Conservation (phyloP, 225 moss, liverwort and hornwort species). For the Rhytidiadelphus loreus region DNA sequence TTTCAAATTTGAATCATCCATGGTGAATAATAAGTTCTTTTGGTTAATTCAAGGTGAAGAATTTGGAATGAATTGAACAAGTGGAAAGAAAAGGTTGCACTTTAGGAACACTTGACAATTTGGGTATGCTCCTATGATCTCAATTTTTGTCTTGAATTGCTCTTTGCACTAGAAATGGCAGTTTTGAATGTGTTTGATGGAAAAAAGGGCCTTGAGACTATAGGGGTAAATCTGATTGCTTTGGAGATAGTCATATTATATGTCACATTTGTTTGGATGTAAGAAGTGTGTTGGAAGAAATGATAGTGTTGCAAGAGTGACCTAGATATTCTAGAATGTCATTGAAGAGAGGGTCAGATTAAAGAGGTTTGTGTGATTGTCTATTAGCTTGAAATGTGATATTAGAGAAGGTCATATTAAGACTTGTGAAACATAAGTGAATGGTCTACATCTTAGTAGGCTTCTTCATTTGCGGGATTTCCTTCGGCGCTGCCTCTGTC, state of each 20-base stretch:
- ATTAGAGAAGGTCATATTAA: background rate
- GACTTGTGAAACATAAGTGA: background rate
- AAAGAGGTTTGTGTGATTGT: background rate
- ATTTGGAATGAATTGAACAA: background rate
- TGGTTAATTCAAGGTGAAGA: background rate
- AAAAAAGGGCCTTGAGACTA: background rate
- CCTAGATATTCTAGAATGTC: background rate
- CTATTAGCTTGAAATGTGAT: background rate
- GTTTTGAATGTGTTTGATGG: background rate
- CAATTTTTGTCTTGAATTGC: background rate
- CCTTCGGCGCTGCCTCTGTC: background rate
- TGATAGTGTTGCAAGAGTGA: background rate
- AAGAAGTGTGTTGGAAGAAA: background rate
- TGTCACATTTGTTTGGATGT: background rate
- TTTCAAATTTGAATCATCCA: background rate
- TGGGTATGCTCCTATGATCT: fast-evolving
- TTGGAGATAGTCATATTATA: background rate
- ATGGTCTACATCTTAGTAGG: background rate
- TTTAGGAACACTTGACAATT: background rate
- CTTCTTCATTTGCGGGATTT: background rate
- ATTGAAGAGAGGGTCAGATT: background rate
- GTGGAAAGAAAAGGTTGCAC: background rate
- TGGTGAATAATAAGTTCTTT: background rate
- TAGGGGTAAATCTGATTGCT: fast-evolving
- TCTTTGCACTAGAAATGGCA: background rate